Conservation (phyloP, 371 early-diverging fungal genomes). For the Sporodiniella umbellata region DNA sequence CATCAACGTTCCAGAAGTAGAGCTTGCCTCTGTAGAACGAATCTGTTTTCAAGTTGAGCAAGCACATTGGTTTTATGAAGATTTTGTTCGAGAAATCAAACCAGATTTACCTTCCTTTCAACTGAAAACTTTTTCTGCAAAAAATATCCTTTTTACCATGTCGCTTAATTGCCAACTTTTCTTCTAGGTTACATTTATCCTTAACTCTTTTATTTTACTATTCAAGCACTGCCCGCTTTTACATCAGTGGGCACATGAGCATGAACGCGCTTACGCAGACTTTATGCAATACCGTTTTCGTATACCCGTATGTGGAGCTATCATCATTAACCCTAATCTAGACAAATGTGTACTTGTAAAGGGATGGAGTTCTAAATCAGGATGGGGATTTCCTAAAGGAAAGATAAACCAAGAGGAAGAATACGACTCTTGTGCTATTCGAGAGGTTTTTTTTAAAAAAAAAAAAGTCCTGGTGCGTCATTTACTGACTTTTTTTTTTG, state of each 20-base stretch:
- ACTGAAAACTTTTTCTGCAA: slow-evolving; percentile 80
- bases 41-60: slow-evolving; percentile 99
- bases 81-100: slow-evolving; percentile 88
- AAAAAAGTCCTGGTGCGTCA: not conserved
- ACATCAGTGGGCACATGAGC: slow-evolving; percentile 82
- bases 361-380: slow-evolving; percentile 84
- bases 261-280: slow-evolving; percentile 81
- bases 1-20: slow-evolving; percentile 94
- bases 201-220: slow-evolving; percentile 41
- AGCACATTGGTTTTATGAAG: slow-evolving; percentile 99
- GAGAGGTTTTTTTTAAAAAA: slow-evolving; percentile 62
- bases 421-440: slow-evolving; percentile 88
- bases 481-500: not conserved
- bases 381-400: slow-evolving; percentile 99
- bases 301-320: slow-evolving; percentile 99
- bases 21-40: slow-evolving; percentile 84
- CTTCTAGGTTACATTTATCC: slow-evolving; percentile 4
- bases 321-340: slow-evolving; percentile 84
- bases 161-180: too few species aligned
- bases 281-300: slow-evolving; percentile 96
- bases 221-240: slow-evolving; percentile 88
- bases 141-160: slow-evolving; percentile 62
- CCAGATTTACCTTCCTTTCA: slow-evolving; percentile 75
- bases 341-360: slow-evolving; percentile 89
- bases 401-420: slow-evolving; percentile 98